A percentile compares a stretch with the other conserved stretches of the same genome.
These are phyloP conservation scores for Cryptococcus floricola DNA, from an alignment of 1,284 basidiomycete species.

Conservation along the genomic window DNA sequence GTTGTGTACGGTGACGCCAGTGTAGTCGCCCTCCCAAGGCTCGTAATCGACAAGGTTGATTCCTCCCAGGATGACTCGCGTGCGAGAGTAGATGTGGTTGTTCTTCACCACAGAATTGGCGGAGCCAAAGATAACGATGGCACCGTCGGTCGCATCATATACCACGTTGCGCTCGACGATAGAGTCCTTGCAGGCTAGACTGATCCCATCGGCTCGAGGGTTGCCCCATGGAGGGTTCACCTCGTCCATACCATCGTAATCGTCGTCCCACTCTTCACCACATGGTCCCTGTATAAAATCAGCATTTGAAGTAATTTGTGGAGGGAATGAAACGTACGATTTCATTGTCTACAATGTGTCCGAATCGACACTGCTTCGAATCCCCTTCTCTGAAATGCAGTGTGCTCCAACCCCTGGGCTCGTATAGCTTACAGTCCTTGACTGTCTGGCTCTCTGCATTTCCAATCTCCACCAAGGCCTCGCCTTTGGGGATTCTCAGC, in stretches of 20 bases:
- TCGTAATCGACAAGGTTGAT: constrained; percentile 51
- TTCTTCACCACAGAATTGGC: constrained; percentile 39
- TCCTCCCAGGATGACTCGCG: constrained; percentile 46
- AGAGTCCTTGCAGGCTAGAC: constrained; percentile 49
- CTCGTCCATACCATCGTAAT: constrained; percentile 46
- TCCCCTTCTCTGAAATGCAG: constrained; percentile 50
- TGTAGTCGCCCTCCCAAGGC: constrained; percentile 50
- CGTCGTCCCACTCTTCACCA: constrained; percentile 51
- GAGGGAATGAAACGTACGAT: constrained; percentile 31
- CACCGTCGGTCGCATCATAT: constrained; percentile 50
- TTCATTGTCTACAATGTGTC: constrained; percentile 40
- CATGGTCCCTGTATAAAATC: constrained; percentile 40
- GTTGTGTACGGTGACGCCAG: constrained; percentile 38
- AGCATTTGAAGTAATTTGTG: not conserved
- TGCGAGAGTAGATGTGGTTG: constrained; percentile 45
- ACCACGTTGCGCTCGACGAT: constrained; percentile 48
- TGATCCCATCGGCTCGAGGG: constrained; percentile 49
- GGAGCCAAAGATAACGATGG: constrained; percentile 50
- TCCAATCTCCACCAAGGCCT: constrained; percentile 46
- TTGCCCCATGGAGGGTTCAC: constrained; percentile 40
- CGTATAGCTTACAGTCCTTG: constrained; percentile 44
- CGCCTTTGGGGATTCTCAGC: constrained; percentile 42
- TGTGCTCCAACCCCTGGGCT: constrained; percentile 51
- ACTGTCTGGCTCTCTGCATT: constrained; percentile 46
- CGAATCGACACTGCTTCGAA: constrained; percentile 40